Conservation (phyloP, 2,329 filamentous ascomycete genomes). For the Curvularia lunata region DNA sequence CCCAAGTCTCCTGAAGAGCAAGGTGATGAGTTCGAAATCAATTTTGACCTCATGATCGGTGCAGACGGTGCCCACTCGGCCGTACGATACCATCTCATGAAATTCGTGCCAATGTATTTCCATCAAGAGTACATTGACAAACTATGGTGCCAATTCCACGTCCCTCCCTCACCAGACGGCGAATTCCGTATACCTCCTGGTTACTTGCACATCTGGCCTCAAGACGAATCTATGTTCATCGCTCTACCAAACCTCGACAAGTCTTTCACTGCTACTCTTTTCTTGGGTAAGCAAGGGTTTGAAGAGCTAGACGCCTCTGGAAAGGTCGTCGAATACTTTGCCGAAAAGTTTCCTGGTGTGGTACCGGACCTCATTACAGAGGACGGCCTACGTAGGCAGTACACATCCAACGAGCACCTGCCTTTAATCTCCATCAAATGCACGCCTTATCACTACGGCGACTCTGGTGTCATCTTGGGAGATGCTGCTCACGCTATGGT, state of each 20-base stretch:
- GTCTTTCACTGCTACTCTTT: slow-evolving; percentile 93
- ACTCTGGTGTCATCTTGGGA: slow-evolving; percentile 82
- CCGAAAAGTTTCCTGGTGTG: slow-evolving; percentile 85
- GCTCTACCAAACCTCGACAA: slow-evolving; percentile 89
- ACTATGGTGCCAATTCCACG: slow-evolving; percentile 94
- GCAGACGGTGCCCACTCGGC: slow-evolving; percentile 95
- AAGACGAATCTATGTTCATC: slow-evolving; percentile 96
- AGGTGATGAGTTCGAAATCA: slow-evolving; percentile 72
- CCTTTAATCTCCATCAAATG: slow-evolving; percentile 95
- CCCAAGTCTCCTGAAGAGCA: slow-evolving; percentile 33
- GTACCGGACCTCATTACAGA: slow-evolving; percentile 70
- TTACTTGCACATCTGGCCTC: slow-evolving; percentile 97
- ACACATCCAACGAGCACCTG: slow-evolving; percentile 82
- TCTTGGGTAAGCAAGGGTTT: slow-evolving; percentile 77
- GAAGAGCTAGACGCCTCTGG: slow-evolving; percentile 68
- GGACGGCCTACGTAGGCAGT: slow-evolving; percentile 73
- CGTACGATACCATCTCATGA: slow-evolving; percentile 93
- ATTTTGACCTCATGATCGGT: slow-evolving; percentile 92
- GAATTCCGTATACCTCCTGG: slow-evolving; percentile 85
- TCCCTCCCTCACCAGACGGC: slow-evolving; percentile 61
- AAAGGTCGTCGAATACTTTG: slow-evolving; percentile 74
- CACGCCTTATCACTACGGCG: slow-evolving; percentile 80
- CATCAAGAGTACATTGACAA: slow-evolving; percentile 95
- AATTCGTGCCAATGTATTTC: slow-evolving; percentile 88
- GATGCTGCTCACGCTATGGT: slow-evolving; percentile 98